phyloP scores from a whole-genome alignment of 371 early-diverging fungal species.

The Saksenaea oblongispora region DNA sequence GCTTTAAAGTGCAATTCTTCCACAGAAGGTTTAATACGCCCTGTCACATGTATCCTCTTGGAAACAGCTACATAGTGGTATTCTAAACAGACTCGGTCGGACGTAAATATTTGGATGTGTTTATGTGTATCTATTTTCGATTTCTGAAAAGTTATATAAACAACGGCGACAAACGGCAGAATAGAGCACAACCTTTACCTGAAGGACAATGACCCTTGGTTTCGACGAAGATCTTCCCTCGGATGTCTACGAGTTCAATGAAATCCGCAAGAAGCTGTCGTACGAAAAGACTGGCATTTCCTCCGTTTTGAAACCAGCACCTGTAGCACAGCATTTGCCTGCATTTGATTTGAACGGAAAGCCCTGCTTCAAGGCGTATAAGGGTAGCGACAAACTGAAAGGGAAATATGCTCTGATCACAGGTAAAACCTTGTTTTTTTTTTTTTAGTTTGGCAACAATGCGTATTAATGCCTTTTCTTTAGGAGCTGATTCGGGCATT shows the following conservation, averaged over 20 bases:
- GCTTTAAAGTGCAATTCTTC: neutral
- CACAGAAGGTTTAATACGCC: neutral
- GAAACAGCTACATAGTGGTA: neutral
- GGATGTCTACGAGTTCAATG: conserved; percentile 51
- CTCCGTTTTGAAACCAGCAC: conserved; percentile 48
- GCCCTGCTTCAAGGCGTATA: conserved; percentile 42
- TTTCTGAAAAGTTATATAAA: neutral
- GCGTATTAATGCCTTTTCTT: neutral
- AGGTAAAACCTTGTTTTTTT: conserved; percentile 15
- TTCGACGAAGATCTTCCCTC: conserved; percentile 52
- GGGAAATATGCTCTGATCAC: conserved; percentile 50
- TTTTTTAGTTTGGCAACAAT: neutral
- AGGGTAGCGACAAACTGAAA: conserved; percentile 44
- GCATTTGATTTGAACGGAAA: conserved; percentile 40
- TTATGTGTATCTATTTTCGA: too few relatives aligned
- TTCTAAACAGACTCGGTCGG: neutral
- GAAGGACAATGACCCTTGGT: conserved; percentile 34
- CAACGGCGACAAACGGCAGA: neutral
- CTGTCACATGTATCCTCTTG: neutral
- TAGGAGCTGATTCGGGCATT: conserved; percentile 53
- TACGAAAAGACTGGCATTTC: conserved; percentile 50
- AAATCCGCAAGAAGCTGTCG: conserved; percentile 41
- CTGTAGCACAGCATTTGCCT: conserved; percentile 49
- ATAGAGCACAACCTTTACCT: neutral
- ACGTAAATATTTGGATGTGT: neutral